Base-by-base conservation (phyloP, 371 early-diverging fungal species). In the Mycotypha africana region DNA sequence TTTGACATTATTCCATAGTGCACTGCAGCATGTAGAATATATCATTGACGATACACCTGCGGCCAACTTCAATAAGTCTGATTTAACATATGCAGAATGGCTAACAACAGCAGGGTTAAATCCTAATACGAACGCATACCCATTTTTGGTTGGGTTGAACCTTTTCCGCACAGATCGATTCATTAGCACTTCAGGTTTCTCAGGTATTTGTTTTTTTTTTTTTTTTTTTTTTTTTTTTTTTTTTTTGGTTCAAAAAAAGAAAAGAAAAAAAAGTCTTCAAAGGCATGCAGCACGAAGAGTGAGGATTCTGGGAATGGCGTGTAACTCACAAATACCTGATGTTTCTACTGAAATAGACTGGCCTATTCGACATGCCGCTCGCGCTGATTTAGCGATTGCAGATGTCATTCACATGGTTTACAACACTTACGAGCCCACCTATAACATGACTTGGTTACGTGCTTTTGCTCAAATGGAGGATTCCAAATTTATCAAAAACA, bases 401-500 rank as follows among this genome's bases (percentile, higher is more conserved):
- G 69, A 68, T 49, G 35, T 68, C 1, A 67, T 68, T 30, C 61
- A 63, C 32, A 69, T 73, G 62, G 62, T 61, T 3, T 60, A 67
- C 20, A 66, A 62, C 7, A 73, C 73, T 0, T 73, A 69, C 19
- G 57, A 66, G 17, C 36, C 54, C 15, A 40, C 33, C 10, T 69
- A 69, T 30, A 36, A 38, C 2, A 45, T 44, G 31, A 64, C 60
- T 3, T 73, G 73, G 73, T n/a, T 73, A 14, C 61, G 64, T 21
- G 53, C 64, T 22, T 69, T 66, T 60, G 69, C 73, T 16, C 58
- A 58, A 37, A 12, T 42, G 25, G 58, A 51, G 28, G 21, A 14
- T 9, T 36, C 66, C 1, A n/a, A 20, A 11, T 44, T 37, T 14
- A 14, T 58, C 11, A 42, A 51, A 6, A 37, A 38, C 10, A 11